A percentile compares a stretch with the other conserved stretches of the same genome.
phyloP scores from a whole-genome alignment of 2,329 filamentous ascomycete genomes.

The Ceratocystis papillata region DNA sequence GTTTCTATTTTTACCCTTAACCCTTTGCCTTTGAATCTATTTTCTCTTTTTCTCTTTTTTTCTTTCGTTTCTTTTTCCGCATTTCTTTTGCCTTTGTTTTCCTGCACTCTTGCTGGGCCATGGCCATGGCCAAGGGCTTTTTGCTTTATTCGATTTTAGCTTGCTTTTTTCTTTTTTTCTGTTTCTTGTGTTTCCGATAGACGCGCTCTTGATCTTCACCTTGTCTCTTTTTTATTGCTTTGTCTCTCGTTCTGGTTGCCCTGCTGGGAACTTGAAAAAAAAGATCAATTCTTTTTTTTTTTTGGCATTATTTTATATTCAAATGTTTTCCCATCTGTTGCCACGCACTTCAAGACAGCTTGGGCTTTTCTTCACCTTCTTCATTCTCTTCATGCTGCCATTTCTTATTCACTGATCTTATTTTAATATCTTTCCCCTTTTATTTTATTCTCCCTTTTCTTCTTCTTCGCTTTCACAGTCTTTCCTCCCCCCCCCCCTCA shows the following conservation, averaged over 20 bases:
- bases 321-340: neutral
- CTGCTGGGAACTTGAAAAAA: neutral
- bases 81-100: neutral
- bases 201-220: too few relatives aligned
- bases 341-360: neutral
- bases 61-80: neutral
- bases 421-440: slow-evolving; percentile 14
- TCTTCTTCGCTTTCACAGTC: neutral
- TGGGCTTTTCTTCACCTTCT: neutral
- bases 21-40: neutral
- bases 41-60: neutral
- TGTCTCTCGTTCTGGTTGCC: neutral
- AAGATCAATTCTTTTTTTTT: neutral
- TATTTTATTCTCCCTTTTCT: neutral
- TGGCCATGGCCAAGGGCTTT: neutral
- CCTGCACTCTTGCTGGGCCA: neutral
- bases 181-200: too few relatives aligned
- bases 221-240: slow-evolving; percentile 2
- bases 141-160: neutral
- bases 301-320: neutral
- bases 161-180: too few relatives aligned
- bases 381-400: neutral
- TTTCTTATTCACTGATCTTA: neutral
- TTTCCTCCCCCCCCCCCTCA: neutral
- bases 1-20: neutral